A percentile compares a stretch with the other conserved stretches of the same genome.
phyloP scores from a whole-genome alignment of 345 rosid species.

The Ricinus communis region DNA sequence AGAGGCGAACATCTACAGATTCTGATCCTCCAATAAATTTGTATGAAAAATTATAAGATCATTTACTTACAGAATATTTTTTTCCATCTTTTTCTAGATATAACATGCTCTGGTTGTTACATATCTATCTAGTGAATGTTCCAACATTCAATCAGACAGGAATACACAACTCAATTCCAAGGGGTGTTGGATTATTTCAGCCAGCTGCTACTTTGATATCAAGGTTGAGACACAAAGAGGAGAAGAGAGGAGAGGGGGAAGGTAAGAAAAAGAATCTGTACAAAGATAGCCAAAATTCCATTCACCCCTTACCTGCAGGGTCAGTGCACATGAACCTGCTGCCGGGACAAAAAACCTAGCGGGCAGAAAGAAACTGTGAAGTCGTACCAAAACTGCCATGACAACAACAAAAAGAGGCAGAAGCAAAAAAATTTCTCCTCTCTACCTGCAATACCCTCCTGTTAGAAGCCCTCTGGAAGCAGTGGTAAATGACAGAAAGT shows the following conservation, averaged over 20 bases:
- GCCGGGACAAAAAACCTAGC: constrained; percentile 19
- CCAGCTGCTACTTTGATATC: constrained; percentile 38
- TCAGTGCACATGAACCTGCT: constrained; percentile 31
- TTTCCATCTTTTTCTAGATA: constrained; percentile 29
- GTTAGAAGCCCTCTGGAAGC: constrained; percentile 11
- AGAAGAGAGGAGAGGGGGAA: neutral
- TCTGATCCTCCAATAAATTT: constrained; percentile 24
- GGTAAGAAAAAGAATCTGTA: constrained; percentile 43
- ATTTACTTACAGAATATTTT: constrained; percentile 52
- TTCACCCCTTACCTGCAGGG: constrained; percentile 38
- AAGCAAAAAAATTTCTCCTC: constrained; percentile 22
- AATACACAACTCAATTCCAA: constrained; percentile 24
- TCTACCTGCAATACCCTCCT: constrained; percentile 12
- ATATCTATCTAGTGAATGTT: constrained; percentile 41
- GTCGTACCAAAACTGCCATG: constrained; percentile 23
- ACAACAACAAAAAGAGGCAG: constrained; percentile 16
- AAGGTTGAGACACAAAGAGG: constrained; percentile 17
- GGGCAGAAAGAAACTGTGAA: constrained; percentile 17
- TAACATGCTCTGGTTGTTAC: constrained; percentile 29
- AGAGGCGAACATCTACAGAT: constrained; percentile 9
- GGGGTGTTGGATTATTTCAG: constrained; percentile 39
- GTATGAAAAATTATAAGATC: constrained; percentile 33
- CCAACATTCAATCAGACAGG: constrained; percentile 24
- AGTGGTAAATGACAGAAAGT: neutral
- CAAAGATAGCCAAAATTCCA: constrained; percentile 50